A percentile compares a stretch with the other conserved stretches of the same genome.
These are phyloP conservation scores for Ulvella scutata DNA, from an alignment of 139 green algal genomes.

Conservation along the genomic window DNA sequence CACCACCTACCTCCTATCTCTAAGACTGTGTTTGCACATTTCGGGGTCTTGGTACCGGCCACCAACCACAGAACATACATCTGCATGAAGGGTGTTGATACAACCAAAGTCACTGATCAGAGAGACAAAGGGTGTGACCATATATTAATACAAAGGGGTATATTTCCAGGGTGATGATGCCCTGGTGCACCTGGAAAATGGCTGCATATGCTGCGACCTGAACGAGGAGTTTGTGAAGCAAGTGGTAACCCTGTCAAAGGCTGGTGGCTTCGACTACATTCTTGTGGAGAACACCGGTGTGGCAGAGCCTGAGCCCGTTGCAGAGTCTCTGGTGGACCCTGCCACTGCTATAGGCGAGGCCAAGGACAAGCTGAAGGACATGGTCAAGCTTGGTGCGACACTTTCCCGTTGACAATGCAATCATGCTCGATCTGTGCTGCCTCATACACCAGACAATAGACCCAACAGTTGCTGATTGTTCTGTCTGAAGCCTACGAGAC, in stretches of 20 bases:
- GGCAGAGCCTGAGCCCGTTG: conserved; percentile 46
- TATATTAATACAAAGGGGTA: background rate
- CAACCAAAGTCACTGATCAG: no score
- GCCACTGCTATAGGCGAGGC: background rate
- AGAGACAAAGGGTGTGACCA: no score
- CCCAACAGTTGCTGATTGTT: no score
- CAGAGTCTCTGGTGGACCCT: background rate
- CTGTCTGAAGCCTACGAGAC: no score
- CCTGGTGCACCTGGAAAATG: conserved; percentile 55
- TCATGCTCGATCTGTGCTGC: no score
- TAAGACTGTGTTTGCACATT: no score
- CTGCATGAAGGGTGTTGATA: no score
- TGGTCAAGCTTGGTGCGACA: background rate
- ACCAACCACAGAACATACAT: no score
- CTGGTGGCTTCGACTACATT: conserved; percentile 49
- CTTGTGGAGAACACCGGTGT: conserved; percentile 69
- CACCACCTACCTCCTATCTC: no score
- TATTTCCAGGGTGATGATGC: conserved; percentile 14
- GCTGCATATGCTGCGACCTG: conserved; percentile 82
- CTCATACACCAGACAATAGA: no score
- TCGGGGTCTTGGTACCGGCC: no score
- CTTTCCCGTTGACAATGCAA: no score
- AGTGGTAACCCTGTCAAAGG: conserved; percentile 27
- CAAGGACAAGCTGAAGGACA: background rate
- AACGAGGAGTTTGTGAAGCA: conserved; percentile 49